These are phyloP conservation scores for Brasenia schreberi DNA, from an alignment of 164 flowering plant species.

Conservation along the genomic window DNA sequence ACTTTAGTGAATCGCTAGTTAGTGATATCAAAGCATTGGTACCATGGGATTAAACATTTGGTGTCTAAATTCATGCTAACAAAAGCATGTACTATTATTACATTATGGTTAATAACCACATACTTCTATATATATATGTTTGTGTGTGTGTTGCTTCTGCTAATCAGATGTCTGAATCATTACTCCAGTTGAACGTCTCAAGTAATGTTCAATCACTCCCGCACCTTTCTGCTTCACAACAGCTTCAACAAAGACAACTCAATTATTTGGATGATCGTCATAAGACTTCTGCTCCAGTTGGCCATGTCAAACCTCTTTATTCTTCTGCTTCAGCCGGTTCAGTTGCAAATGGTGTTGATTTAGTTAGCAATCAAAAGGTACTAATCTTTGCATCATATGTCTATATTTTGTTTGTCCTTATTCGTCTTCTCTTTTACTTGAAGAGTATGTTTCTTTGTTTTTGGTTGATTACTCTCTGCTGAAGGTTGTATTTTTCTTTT, in stretches of 20 bases:
- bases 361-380: slow-evolving; percentile 45
- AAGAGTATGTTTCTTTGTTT: too few relatives aligned
- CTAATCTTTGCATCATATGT: neutral
- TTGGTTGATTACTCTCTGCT: neutral
- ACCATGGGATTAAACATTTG: too few relatives aligned
- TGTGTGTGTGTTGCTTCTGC: too few relatives aligned
- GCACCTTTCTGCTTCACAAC: slow-evolving; percentile 43
- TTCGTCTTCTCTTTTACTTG: too few relatives aligned
- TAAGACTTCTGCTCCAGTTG: slow-evolving; percentile 24
- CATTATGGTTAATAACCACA: too few relatives aligned
- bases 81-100: too few relatives aligned
- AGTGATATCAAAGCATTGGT: too few relatives aligned
- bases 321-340: slow-evolving; percentile 32
- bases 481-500: neutral
- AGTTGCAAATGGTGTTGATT: slow-evolving; percentile 21
- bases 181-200: slow-evolving; percentile 23
- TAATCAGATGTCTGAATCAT: too few relatives aligned
- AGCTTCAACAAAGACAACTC: slow-evolving; percentile 51
- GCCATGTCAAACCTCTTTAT: slow-evolving; percentile 32
- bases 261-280: slow-evolving; percentile 48
- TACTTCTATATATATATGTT: too few relatives aligned
- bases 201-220: slow-evolving; percentile 26
- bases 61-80: too few relatives aligned
- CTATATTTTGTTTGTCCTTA: too few relatives aligned
- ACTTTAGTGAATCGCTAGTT: too few relatives aligned